A percentile compares a stretch with the other conserved stretches of the same genome.
Evolutionary conservation across 1,284 basidiomycete species (phyloP).

Genomic region (Cryptococcus depauperatus): DNA sequence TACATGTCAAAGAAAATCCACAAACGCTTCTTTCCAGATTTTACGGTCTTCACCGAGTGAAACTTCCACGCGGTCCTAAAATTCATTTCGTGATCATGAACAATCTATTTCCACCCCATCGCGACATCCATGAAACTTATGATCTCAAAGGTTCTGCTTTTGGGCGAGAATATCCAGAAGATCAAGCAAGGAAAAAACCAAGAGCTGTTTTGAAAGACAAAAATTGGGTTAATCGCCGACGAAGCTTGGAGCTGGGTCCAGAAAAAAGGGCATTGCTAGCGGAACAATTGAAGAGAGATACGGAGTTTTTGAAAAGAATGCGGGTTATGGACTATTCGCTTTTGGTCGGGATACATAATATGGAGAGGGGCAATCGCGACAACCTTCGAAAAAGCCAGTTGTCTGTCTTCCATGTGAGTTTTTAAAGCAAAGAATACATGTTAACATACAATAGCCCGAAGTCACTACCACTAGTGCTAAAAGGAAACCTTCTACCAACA

Average conservation of each 20-base stretch:
- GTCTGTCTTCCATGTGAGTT: constrained; percentile 75
- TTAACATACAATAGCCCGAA: constrained; percentile 53
- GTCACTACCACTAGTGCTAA: constrained; percentile 50
- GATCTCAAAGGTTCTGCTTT: constrained; percentile 93
- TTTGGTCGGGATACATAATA: constrained; percentile 87
- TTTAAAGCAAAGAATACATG: background rate
- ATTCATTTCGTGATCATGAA: constrained; percentile 99
- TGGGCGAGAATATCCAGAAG: constrained; percentile 80
- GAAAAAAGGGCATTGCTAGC: constrained; percentile 84
- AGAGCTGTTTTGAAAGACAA: constrained; percentile 89
- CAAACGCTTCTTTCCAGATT: constrained; percentile 90
- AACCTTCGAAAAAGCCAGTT: constrained; percentile 82
- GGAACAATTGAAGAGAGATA: constrained; percentile 81
- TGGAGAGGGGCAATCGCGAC: constrained; percentile 82
- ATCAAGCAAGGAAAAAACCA: constrained; percentile 68
- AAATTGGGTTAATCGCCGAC: constrained; percentile 83
- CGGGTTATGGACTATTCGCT: constrained; percentile 96
- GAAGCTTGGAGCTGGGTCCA: constrained; percentile 78
- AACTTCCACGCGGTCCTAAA: constrained; percentile 84
- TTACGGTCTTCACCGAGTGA: constrained; percentile 94
- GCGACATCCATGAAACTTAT: constrained; percentile 95
- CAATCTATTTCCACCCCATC: constrained; percentile 95
- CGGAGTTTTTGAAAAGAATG: constrained; percentile 71
- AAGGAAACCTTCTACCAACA: constrained; percentile 54
- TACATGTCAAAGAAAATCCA: constrained; percentile 81